Evolutionary conservation across 306 rosid species (phyloP).

Genomic region (Glycine tomentella): DNA sequence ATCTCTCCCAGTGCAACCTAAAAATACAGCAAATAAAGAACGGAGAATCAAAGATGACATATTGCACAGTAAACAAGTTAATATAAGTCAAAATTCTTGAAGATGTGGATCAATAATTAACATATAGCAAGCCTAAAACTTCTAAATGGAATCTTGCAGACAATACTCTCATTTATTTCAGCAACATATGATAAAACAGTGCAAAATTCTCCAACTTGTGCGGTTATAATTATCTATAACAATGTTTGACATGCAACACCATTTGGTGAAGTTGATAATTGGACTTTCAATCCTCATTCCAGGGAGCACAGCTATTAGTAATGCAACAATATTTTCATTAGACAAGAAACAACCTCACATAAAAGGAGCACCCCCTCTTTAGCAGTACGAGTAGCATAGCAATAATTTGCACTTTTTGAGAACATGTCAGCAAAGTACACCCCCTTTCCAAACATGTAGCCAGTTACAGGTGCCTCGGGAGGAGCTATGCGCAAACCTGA

Average conservation of each 20-base stretch:
- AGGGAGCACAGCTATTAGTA: constrained; percentile 4
- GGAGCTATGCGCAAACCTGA: constrained; percentile 99
- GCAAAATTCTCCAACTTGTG: constrained; percentile 34
- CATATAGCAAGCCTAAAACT: constrained; percentile 28
- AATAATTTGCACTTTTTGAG: constrained; percentile 98
- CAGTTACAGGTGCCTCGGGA: constrained; percentile 94
- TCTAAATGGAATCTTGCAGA: constrained; percentile 24
- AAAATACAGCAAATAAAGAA: constrained; percentile 27
- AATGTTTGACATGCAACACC: constrained; percentile 27
- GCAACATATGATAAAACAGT: constrained; percentile 34
- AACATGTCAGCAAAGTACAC: constrained; percentile 98
- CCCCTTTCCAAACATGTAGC: constrained; percentile 99
- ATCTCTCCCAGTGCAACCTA: constrained; percentile 96
- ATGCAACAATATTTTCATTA: constrained; percentile 12
- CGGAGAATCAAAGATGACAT: neutral
- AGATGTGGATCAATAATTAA: constrained; percentile 33
- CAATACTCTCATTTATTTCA: constrained; percentile 18
- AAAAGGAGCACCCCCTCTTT: constrained; percentile 85
- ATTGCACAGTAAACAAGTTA: neutral
- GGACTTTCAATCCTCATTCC: constrained; percentile 33
- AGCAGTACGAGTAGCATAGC: constrained; percentile 65
- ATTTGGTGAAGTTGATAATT: constrained; percentile 28
- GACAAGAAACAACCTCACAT: constrained; percentile 80
- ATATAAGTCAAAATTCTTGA: constrained; percentile 27
- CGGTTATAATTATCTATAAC: constrained; percentile 26